Base-by-base conservation (phyloP, 805 yeast species). In the Debaryomyces hansenii region DNA sequence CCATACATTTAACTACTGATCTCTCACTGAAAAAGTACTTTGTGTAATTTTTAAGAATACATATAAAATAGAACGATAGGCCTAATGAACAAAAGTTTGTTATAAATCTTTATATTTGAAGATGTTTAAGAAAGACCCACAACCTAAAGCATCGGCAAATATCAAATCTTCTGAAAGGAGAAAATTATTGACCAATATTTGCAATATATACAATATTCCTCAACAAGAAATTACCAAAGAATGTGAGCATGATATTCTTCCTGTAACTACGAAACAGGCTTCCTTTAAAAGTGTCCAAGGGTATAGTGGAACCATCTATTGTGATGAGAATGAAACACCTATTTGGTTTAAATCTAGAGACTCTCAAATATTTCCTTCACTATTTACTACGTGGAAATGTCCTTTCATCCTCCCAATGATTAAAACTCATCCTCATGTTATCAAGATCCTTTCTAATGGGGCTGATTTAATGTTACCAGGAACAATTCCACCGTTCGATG, bases 391-490 rank as follows among this genome's bases (percentile, higher is more conserved):
- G 35, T 88, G 96, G 94, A 72, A 73, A 20, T 75, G 79, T 33
- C 90, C 91, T 0, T 78, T 67, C 48, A 45, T 89, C 10, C 53
- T 90, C 18, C 96, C 96, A 0, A 60, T 76, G 0, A 79, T 91
- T 2, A 66, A 70, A 47, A 91, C 97, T 0, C 90, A 88, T 59
- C 79, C 79, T 10, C 80, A 77, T 53, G 96, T 92, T 1, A 74
- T 92, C 14, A 84, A 78, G 41, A 79, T 81, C 10, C 66, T 90
- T n/a, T 67, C 74, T 28, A 80, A 80, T 47, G 97, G 97, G 10
- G 97, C 98, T 0, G 79, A 87, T 55, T 65, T 87, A 51, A 86
- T 87, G 90, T 70, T 85, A 29, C 87, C 90, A 2, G 95, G 95
- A 0, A 76, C 82, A 4, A 58, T 77, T 4, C 79, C 82, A 0